Percentiles rank a stretch among this genome's conserved stretches.
Evolutionary conservation across 371 early-diverging fungal genomes (phyloP).

Genomic region (Mucor irregularis): DNA sequence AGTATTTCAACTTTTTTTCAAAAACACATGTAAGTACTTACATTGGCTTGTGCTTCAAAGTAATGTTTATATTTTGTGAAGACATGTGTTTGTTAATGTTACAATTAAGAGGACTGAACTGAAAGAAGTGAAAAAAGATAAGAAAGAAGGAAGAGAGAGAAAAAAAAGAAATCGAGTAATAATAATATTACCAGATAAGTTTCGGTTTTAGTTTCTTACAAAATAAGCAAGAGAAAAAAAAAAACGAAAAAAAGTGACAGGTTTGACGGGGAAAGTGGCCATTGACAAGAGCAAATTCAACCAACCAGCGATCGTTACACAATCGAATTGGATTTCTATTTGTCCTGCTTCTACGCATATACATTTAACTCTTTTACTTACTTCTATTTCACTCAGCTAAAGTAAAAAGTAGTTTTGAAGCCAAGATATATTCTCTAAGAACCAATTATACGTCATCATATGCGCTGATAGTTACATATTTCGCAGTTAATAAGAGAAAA

Average conservation of each 20-base stretch:
- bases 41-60: constrained; percentile 24
- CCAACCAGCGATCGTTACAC: too few relatives aligned
- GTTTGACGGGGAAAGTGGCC: too few relatives aligned
- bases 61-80: constrained; percentile 28
- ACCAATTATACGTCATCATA: not conserved
- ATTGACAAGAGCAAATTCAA: too few relatives aligned
- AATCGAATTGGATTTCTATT: too few relatives aligned
- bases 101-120: not conserved
- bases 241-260: constrained; percentile 15
- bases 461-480: too few relatives aligned
- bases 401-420: too few relatives aligned
- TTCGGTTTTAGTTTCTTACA: constrained; percentile 15
- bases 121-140: not conserved
- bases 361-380: too few relatives aligned
- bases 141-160: not conserved
- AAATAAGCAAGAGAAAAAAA: constrained; percentile 1
- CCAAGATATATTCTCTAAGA: too few relatives aligned
- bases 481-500: too few relatives aligned
- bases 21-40: constrained; percentile 10
- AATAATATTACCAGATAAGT: constrained; percentile 3
- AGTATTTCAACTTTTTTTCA: not conserved
- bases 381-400: too few relatives aligned
- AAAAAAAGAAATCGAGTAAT: not conserved
- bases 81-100: constrained; percentile 5
- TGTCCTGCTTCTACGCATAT: too few relatives aligned